Evolutionary conservation across 2,329 filamentous ascomycete genomes (phyloP).

Genomic region (Penicillium sp.): DNA sequence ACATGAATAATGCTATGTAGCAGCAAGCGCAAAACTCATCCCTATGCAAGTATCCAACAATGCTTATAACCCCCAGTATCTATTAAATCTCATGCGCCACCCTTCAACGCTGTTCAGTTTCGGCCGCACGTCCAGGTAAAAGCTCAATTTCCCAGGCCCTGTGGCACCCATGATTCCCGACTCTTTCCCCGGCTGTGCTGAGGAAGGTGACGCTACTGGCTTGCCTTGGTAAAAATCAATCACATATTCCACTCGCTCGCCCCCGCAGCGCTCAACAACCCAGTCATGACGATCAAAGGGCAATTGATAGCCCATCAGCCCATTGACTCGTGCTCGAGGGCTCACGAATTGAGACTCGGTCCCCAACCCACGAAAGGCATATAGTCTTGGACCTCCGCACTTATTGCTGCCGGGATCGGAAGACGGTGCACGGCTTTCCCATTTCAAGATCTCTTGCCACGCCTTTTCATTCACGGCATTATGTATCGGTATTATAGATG

Average conservation of each 20-base stretch:
- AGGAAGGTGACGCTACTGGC: constrained; percentile 22
- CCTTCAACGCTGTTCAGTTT: constrained; percentile 63
- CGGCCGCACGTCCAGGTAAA: constrained; percentile 62
- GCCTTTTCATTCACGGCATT: constrained; percentile 97
- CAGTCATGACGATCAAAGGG: constrained; percentile 98
- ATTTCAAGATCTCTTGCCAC: constrained; percentile 85
- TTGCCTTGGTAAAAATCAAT: constrained; percentile 95
- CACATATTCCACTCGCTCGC: constrained; percentile 75
- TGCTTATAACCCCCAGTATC: constrained; percentile 43
- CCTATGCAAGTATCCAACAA: constrained; percentile 6
- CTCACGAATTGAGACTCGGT: constrained; percentile 58
- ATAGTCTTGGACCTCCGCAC: constrained; percentile 74
- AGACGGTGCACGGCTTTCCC: constrained; percentile 67
- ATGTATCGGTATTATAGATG: constrained; percentile 90
- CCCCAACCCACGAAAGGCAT: constrained; percentile 71
- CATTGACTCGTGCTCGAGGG: constrained; percentile 78
- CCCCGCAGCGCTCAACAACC: constrained; percentile 87
- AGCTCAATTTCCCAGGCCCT: constrained; percentile 49
- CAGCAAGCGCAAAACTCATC: not conserved
- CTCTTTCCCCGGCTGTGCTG: constrained; percentile 18
- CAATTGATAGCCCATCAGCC: constrained; percentile 76
- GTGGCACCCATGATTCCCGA: constrained; percentile 26
- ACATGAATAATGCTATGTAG: not conserved
- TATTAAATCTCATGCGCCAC: constrained; percentile 52
- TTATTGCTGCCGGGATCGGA: constrained; percentile 57